Conservation (phyloP, 352 stramenopile genomes). For the Phytophthora megakarya region DNA sequence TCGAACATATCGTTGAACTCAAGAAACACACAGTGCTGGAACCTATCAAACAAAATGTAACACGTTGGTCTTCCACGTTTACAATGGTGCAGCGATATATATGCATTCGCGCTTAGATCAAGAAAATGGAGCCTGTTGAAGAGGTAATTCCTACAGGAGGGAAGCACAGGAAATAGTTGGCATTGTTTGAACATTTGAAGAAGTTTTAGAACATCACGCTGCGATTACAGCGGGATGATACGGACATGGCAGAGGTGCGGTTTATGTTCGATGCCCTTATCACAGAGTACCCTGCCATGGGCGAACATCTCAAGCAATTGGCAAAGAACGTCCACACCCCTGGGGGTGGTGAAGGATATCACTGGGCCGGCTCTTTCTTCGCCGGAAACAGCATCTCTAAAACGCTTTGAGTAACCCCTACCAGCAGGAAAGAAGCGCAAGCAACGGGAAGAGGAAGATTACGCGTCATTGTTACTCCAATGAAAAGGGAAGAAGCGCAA, state of each 20-base stretch:
- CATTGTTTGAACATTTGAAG: conserved; percentile 13
- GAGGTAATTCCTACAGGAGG: conserved; percentile 22
- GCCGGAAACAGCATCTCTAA: too few relatives aligned
- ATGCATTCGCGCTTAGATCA: too few relatives aligned
- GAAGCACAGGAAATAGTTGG: conserved; percentile 11
- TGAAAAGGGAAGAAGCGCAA: too few relatives aligned
- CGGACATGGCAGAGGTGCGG: conserved; percentile 16
- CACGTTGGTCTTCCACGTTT: conserved; percentile 28
- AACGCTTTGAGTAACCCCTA: too few relatives aligned
- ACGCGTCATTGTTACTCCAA: too few relatives aligned
- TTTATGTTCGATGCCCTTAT: conserved; percentile 16
- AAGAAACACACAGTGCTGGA: conserved; percentile 10
- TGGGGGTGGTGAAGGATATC: too few relatives aligned
- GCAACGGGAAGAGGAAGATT: too few relatives aligned
- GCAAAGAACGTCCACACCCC: conserved; percentile 9
- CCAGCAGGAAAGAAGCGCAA: too few relatives aligned
- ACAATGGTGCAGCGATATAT: conserved; percentile 29
- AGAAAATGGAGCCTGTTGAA: conserved; percentile 24
- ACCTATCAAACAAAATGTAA: conserved; percentile 22
- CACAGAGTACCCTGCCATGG: conserved; percentile 17
- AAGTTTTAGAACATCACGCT: conserved; percentile 23
- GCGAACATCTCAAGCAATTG: too few relatives aligned
- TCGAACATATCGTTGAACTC: conserved; percentile 19
- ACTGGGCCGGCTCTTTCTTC: too few relatives aligned
- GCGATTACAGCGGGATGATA: conserved; percentile 3